Evolutionary conservation across 2,329 filamentous ascomycete species (phyloP).

Genomic region (Pseudomassariella vexata): DNA sequence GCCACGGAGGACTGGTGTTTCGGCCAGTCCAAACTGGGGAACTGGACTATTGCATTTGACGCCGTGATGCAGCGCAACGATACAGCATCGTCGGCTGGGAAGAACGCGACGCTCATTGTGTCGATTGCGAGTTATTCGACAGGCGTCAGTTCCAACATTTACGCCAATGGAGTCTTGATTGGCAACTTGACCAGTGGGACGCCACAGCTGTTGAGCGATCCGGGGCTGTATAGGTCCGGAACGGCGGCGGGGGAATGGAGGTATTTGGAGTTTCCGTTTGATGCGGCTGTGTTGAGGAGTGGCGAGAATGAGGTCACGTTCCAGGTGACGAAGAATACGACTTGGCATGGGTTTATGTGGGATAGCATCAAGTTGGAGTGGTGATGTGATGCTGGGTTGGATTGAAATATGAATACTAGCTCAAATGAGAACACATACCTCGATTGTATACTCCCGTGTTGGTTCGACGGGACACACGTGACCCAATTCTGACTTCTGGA

Average conservation of each 20-base stretch:
- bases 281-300: conserved; percentile 11
- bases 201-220: conserved; percentile 30
- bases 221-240: conserved; percentile 39
- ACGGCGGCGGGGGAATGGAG: conserved; percentile 42
- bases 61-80: no score
- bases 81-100: conserved; percentile 4
- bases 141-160: conserved; percentile 31
- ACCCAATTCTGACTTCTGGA: no score
- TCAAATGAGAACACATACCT: no score
- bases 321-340: conserved; percentile 16
- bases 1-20: conserved; percentile 41
- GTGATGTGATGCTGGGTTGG: conserved; percentile 10
- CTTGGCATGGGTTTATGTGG: conserved; percentile 23
- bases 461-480: no score
- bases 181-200: conserved; percentile 32
- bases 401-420: no score
- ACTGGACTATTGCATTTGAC: conserved; percentile 28
- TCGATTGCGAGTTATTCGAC: conserved; percentile 38
- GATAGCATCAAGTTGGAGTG: conserved; percentile 21
- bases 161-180: conserved; percentile 32
- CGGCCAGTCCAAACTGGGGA: conserved; percentile 32
- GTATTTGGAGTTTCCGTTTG: conserved; percentile 31
- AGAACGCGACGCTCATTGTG: conserved; percentile 30
- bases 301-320: conserved; percentile 20
- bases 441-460: no score